phyloP scores from a whole-genome alignment of 306 rosid genomes.

The Lagenaria siceraria region DNA sequence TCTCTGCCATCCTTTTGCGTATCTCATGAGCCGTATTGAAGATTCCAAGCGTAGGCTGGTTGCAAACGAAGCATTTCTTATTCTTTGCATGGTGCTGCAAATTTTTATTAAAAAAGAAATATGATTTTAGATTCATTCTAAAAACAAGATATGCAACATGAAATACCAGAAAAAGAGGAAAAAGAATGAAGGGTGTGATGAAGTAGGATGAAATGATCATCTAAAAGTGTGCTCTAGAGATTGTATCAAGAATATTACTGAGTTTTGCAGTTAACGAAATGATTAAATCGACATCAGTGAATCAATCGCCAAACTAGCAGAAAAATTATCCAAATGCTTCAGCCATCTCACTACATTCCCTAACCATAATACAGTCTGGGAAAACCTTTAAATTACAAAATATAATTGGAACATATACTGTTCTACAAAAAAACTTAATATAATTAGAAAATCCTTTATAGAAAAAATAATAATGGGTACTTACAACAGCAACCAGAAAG shows the following conservation, averaged over 20 bases:
- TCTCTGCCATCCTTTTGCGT: constrained; percentile 42
- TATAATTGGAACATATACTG: background rate
- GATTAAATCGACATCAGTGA: background rate
- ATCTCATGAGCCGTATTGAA: constrained; percentile 63
- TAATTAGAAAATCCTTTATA: background rate
- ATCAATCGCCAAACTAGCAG: background rate
- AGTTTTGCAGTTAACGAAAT: background rate
- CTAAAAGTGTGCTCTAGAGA: background rate
- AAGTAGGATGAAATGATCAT: background rate
- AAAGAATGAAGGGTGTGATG: background rate
- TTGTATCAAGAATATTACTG: background rate
- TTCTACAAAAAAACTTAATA: background rate
- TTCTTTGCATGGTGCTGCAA: constrained; percentile 67
- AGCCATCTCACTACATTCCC: background rate
- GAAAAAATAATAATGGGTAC: background rate
- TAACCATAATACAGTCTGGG: background rate
- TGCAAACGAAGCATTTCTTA: constrained; percentile 78
- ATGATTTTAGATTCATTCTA: background rate
- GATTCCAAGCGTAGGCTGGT: constrained; percentile 61
- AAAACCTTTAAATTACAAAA: background rate
- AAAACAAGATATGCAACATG: background rate
- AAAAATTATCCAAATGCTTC: background rate
- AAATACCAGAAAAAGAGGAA: background rate
- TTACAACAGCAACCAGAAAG: background rate
- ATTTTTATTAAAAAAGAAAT: background rate